A percentile compares a stretch with the other conserved stretches of the same genome.
These are phyloP conservation scores for Globisporangium cederbergense DNA, from an alignment of 352 stramenopile genomes.

Conservation along the genomic window DNA sequence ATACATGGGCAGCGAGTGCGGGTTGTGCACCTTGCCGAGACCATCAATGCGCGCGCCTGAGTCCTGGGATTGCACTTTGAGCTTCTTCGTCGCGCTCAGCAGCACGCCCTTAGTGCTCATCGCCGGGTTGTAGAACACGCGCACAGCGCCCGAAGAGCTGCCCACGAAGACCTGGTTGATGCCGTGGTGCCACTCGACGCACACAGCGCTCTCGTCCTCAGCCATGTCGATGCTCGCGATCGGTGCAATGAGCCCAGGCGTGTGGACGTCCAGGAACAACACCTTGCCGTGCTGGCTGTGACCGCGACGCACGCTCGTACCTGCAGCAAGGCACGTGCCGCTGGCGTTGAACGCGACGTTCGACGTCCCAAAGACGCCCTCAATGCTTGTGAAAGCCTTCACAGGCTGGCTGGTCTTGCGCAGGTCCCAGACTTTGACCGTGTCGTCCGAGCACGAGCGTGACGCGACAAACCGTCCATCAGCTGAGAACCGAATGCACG, in stretches of 20 bases:
- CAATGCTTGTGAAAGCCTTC: conserved; percentile 57
- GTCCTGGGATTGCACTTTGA: conserved; percentile 50
- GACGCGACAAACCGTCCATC: conserved; percentile 61
- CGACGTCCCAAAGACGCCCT: conserved; percentile 70
- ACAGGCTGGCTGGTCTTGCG: conserved; percentile 54
- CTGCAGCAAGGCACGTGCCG: conserved; percentile 63
- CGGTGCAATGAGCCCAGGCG: conserved; percentile 39
- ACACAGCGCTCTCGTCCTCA: conserved; percentile 76
- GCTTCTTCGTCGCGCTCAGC: conserved; percentile 77
- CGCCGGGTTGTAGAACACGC: conserved; percentile 66
- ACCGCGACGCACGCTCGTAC: conserved; percentile 70
- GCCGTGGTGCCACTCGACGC: conserved; percentile 78
- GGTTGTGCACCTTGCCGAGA: conserved; percentile 71
- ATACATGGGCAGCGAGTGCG: conserved; percentile 79
- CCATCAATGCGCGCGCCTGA: conserved; percentile 69
- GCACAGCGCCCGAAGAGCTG: conserved; percentile 54
- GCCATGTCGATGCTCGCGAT: conserved; percentile 69
- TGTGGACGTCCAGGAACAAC: conserved; percentile 78
- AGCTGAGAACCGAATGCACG: conserved; percentile 69
- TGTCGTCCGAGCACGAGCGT: conserved; percentile 73
- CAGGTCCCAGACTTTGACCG: conserved; percentile 81
- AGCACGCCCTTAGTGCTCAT: conserved; percentile 80
- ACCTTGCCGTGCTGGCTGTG: conserved; percentile 49
- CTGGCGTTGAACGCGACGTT: conserved; percentile 80
- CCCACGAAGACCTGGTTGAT: conserved; percentile 86